Conservation (phyloP, 768 basidiomycete genomes). For the Amanita rimosa region DNA sequence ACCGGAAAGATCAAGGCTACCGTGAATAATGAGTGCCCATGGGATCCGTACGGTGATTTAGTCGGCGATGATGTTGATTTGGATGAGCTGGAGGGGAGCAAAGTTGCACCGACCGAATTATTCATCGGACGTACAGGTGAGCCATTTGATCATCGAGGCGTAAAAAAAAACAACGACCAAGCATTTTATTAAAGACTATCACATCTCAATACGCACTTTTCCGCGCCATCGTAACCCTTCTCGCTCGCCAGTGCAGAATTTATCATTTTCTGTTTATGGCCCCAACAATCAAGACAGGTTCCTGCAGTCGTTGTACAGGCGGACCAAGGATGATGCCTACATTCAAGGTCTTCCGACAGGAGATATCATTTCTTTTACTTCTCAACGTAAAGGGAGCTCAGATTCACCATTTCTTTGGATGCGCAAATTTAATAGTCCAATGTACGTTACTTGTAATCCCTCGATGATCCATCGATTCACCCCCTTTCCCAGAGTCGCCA, state of each 20-base stretch:
- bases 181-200: constrained; percentile 51
- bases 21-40: constrained; percentile 67
- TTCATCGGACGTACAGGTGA: constrained; percentile 41
- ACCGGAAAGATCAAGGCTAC: constrained; percentile 73
- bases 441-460: constrained; percentile 33
- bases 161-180: neutral
- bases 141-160: constrained; percentile 6
- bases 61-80: constrained; percentile 31
- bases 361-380: constrained; percentile 65
- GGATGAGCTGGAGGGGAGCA: constrained; percentile 33
- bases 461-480: neutral
- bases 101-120: constrained; percentile 31
- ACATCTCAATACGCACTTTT: constrained; percentile 71
- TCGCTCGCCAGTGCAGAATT: constrained; percentile 52
- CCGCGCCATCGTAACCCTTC: constrained; percentile 20
- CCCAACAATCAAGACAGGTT: constrained; percentile 81
- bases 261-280: constrained; percentile 87
- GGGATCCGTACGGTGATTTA: constrained; percentile 55
- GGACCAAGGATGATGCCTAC: constrained; percentile 70
- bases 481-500: constrained; percentile 49
- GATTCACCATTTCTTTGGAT: constrained; percentile 46
- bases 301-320: constrained; percentile 61
- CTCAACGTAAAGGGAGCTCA: constrained; percentile 14
- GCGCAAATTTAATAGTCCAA: constrained; percentile 46
- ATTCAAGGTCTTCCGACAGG: constrained; percentile 76